A percentile compares a stretch with the other conserved stretches of the same genome.
Evolutionary conservation across 371 early-diverging fungal genomes (phyloP).

Genomic region (Capillidium rhysosporum): DNA sequence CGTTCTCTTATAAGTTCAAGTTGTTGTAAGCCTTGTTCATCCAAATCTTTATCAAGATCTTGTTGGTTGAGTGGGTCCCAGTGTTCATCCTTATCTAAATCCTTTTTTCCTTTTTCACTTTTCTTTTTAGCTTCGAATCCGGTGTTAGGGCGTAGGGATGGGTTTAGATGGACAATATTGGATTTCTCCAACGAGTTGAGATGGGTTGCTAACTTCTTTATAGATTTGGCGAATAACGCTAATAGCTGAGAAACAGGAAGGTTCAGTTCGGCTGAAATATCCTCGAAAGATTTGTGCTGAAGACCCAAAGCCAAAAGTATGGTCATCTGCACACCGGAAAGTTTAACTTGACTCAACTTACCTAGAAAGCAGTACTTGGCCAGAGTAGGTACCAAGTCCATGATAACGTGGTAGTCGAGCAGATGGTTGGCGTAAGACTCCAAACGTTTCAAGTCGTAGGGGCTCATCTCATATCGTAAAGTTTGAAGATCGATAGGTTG

Average conservation of each 20-base stretch:
- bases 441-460: slow-evolving; percentile 86
- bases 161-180: slow-evolving; percentile 11
- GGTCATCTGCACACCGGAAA: slow-evolving; percentile 75
- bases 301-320: slow-evolving; percentile 74
- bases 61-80: slow-evolving; percentile 73
- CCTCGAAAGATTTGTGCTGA: slow-evolving; percentile 77
- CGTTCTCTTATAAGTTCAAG: slow-evolving; percentile 36
- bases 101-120: slow-evolving; percentile 7
- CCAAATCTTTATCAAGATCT: slow-evolving; percentile 53
- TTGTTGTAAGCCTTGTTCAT: slow-evolving; percentile 53
- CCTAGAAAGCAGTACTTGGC: slow-evolving; percentile 56
- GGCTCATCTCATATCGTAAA: slow-evolving; percentile 40
- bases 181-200: slow-evolving; percentile 32
- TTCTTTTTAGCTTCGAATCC: not conserved
- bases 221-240: slow-evolving; percentile 80
- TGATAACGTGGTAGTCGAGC: slow-evolving; percentile 89
- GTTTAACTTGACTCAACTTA: slow-evolving; percentile 30
- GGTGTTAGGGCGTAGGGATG: slow-evolving; percentile 8
- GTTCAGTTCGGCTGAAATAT: slow-evolving; percentile 60
- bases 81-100: slow-evolving; percentile 45
- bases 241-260: slow-evolving; percentile 67
- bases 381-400: slow-evolving; percentile 76
- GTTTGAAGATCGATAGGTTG: slow-evolving; percentile 20
- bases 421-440: slow-evolving; percentile 85
- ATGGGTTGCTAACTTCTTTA: slow-evolving; percentile 50